Evolutionary conservation across 1,139 yeast genomes (phyloP).

Genomic region (Taphrina pruni): DNA sequence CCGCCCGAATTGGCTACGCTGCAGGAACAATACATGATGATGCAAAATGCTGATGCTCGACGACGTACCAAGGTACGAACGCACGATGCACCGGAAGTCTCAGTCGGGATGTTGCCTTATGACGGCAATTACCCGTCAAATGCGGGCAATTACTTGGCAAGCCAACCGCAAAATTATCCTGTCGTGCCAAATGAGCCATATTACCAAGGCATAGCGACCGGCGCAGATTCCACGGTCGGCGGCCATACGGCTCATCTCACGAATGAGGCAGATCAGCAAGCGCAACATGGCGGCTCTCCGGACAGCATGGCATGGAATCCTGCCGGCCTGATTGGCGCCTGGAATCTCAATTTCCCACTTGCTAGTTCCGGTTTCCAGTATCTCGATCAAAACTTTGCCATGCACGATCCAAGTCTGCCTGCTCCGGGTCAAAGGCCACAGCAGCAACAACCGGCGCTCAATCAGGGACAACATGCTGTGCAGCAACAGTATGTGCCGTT

Average conservation of each 20-base stretch:
- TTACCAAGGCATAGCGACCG: not conserved
- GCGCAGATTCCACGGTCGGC: not conserved
- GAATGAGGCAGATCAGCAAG: not conserved
- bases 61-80: not conserved
- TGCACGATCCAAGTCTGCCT: constrained; percentile 3
- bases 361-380: constrained; percentile 10
- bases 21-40: constrained; percentile 32
- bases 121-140: not conserved
- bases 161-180: not conserved
- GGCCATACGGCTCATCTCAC: not conserved
- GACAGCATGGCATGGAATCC: constrained; percentile 25
- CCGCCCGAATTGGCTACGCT: constrained; percentile 30
- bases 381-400: constrained; percentile 8
- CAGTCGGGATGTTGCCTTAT: not conserved
- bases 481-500: constrained; percentile 15
- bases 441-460: not conserved
- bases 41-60: constrained; percentile 19
- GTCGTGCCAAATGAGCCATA: not conserved
- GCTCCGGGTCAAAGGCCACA: not conserved
- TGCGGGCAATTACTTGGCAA: not conserved
- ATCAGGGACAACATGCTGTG: not conserved
- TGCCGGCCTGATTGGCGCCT: constrained; percentile 32
- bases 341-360: constrained; percentile 26
- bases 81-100: not conserved
- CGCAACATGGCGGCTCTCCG: constrained; percentile 9